Percentiles rank a stretch among this genome's conserved stretches.
These are phyloP conservation scores for Neurospora terricola DNA, from an alignment of 495 filamentous ascomycete genomes.

Conservation along the genomic window DNA sequence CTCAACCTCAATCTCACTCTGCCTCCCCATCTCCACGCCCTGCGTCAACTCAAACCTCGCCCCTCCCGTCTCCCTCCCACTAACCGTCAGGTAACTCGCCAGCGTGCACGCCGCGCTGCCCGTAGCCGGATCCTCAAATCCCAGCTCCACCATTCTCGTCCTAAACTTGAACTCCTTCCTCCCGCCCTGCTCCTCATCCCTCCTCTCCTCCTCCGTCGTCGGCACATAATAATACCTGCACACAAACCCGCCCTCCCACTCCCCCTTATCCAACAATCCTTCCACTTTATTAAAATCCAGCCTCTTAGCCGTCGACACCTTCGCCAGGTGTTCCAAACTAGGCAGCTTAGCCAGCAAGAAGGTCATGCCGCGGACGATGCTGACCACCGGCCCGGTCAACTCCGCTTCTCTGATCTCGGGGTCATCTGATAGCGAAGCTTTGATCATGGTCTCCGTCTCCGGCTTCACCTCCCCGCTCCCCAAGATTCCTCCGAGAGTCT, in stretches of 20 bases:
- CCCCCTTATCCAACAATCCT: constrained; percentile 42
- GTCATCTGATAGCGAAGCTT: constrained; percentile 14
- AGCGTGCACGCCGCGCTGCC: constrained; percentile 53
- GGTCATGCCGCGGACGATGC: constrained; percentile 61
- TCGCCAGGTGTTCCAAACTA: constrained; percentile 31
- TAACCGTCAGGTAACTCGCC: constrained; percentile 46
- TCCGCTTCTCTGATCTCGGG: constrained; percentile 21
- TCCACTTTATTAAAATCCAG: constrained; percentile 18
- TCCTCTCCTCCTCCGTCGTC: constrained; percentile 16
- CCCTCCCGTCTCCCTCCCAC: constrained; percentile 18
- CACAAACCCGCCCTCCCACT: constrained; percentile 44
- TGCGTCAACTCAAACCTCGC: constrained; percentile 49
- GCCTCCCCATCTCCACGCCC: constrained; percentile 70
- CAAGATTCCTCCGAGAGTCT: constrained; percentile 18
- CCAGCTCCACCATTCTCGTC: constrained; percentile 46
- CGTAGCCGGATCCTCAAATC: constrained; percentile 59
- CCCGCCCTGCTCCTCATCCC: constrained; percentile 10
- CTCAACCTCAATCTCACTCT: constrained; percentile 44
- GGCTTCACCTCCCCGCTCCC: not conserved
- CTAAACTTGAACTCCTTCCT: constrained; percentile 11
- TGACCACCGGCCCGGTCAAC: constrained; percentile 41
- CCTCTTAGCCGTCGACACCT: constrained; percentile 16
- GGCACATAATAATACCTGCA: constrained; percentile 48
- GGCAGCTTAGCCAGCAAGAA: constrained; percentile 48
- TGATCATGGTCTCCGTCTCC: not conserved